Conservation (phyloP, 1,284 basidiomycete genomes). For the Rhodotorula sp. region DNA sequence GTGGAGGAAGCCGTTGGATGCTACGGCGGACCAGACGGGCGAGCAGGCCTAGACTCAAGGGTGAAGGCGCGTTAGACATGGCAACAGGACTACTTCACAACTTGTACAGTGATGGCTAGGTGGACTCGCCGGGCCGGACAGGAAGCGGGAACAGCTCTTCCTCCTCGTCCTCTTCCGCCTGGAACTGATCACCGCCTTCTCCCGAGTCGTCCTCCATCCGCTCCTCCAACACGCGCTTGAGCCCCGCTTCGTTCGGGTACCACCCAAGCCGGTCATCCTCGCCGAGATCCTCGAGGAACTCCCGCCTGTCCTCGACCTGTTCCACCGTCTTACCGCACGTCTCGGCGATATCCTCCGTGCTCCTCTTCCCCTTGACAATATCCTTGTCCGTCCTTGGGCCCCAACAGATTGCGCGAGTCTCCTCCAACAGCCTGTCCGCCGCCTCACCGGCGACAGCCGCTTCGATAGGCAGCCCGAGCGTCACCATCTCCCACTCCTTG, state of each 20-base stretch:
- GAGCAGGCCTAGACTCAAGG: neutral
- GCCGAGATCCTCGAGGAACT: neutral
- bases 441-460: neutral
- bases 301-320: neutral
- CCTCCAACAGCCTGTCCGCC: neutral
- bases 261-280: neutral
- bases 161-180: neutral
- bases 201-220: neutral
- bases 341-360: neutral
- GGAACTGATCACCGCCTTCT: neutral
- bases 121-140: neutral
- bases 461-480: neutral
- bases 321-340: neutral
- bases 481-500: neutral
- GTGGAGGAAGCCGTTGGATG: constrained; percentile 14
- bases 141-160: neutral
- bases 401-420: neutral
- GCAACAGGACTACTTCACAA: too few relatives aligned
- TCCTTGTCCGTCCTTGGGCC: neutral
- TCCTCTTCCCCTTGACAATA: neutral
- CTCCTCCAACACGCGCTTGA: neutral
- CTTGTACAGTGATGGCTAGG: too few relatives aligned
- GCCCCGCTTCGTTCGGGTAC: neutral
- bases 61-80: neutral
- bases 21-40: neutral